These are phyloP conservation scores for Monosporascus sp. DNA, from an alignment of 2,329 filamentous ascomycete genomes.

Conservation along the genomic window DNA sequence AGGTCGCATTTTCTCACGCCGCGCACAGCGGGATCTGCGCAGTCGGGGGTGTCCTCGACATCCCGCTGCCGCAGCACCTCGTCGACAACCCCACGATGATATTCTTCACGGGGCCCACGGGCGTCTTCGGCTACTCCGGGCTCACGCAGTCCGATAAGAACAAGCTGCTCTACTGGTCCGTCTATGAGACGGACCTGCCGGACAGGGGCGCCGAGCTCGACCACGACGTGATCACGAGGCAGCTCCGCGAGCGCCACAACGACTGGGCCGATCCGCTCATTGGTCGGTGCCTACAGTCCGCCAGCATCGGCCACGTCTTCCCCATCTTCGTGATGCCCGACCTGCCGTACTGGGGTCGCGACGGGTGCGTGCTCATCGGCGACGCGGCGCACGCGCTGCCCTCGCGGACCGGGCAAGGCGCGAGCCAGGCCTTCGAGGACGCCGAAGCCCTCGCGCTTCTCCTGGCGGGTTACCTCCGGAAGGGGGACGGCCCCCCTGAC, in stretches of 20 bases:
- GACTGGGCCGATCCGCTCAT: slow-evolving; percentile 41
- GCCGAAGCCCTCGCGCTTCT: slow-evolving; percentile 39
- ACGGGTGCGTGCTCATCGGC: slow-evolving; percentile 44
- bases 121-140: slow-evolving; percentile 8
- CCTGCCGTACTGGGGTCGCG: slow-evolving; percentile 40
- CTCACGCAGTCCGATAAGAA: slow-evolving; percentile 5
- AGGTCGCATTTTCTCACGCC: not conserved
- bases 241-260: slow-evolving; percentile 35
- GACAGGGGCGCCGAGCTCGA: slow-evolving; percentile 4
- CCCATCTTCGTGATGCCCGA: slow-evolving; percentile 42
- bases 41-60: slow-evolving; percentile 8
- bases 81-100: slow-evolving; percentile 6
- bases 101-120: slow-evolving; percentile 7
- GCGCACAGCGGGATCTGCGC: slow-evolving; percentile 4
- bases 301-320: slow-evolving; percentile 36
- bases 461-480: slow-evolving; percentile 14
- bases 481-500: not conserved
- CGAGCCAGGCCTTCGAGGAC: slow-evolving; percentile 51
- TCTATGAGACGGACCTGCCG: slow-evolving; percentile 9
- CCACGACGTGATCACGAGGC: slow-evolving; percentile 8
- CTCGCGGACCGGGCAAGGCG: slow-evolving; percentile 46
- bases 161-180: slow-evolving; percentile 10
- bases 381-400: slow-evolving; percentile 50
- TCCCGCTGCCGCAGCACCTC: slow-evolving; percentile 5
- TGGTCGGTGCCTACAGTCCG: slow-evolving; percentile 19